These are phyloP conservation scores for Ustilago loliicola DNA, from an alignment of 1,284 basidiomycete species.

Conservation along the genomic window DNA sequence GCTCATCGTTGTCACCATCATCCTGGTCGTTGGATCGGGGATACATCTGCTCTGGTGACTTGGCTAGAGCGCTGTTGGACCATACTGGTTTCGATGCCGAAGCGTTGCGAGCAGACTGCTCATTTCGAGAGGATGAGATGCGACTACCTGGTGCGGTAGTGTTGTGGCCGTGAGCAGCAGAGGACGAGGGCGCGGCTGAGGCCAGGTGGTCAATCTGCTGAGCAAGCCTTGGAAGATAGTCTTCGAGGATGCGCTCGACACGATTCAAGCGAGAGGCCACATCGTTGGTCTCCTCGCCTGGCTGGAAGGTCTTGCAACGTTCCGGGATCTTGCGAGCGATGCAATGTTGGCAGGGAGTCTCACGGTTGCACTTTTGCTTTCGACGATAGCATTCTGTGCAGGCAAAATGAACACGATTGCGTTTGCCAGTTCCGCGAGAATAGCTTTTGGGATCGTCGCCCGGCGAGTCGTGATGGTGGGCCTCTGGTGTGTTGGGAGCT, in stretches of 20 bases:
- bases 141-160: slow-evolving; percentile 15
- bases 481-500: slow-evolving; percentile 38
- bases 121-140: slow-evolving; percentile 7
- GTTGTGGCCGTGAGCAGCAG: slow-evolving; percentile 1
- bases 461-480: slow-evolving; percentile 26
- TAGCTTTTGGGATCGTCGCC: slow-evolving; percentile 33
- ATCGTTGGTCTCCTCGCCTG: slow-evolving; percentile 60
- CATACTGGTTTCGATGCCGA: slow-evolving; percentile 16
- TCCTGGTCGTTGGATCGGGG: slow-evolving; percentile 20
- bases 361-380: slow-evolving; percentile 67
- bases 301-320: slow-evolving; percentile 65
- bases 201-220: slow-evolving; percentile 42
- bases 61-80: slow-evolving; percentile 14
- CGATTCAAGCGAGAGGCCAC: slow-evolving; percentile 52
- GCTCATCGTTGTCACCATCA: slow-evolving; percentile 56
- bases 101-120: not conserved
- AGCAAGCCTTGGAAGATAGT: slow-evolving; percentile 48
- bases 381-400: slow-evolving; percentile 69
- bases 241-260: slow-evolving; percentile 57
- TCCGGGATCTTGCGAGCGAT: slow-evolving; percentile 67
- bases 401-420: slow-evolving; percentile 63
- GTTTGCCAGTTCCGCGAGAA: slow-evolving; percentile 45
- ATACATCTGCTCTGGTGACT: slow-evolving; percentile 25
- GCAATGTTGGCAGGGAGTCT: slow-evolving; percentile 69
- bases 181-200: slow-evolving; percentile 6